Percentiles rank a stretch among this genome's conserved stretches.
Evolutionary conservation across 345 rosid species (phyloP).

Genomic region (Microcos paniculata): DNA sequence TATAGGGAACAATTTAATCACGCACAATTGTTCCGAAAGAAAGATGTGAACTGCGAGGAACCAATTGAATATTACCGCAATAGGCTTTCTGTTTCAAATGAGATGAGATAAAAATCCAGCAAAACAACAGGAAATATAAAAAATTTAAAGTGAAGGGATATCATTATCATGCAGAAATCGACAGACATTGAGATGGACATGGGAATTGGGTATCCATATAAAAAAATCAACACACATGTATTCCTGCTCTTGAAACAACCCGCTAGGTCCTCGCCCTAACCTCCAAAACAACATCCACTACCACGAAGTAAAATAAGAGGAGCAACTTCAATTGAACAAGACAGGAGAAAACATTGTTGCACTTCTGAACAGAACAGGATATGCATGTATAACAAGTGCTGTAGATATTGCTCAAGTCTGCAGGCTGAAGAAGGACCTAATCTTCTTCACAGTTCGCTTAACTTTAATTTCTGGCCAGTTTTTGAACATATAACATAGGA

Average conservation of each 20-base stretch:
- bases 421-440: no score
- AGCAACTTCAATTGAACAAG: not conserved
- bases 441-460: no score
- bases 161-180: constrained; percentile 1
- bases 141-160: not conserved
- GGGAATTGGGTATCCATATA: no score
- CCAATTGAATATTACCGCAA: not conserved
- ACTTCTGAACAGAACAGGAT: not conserved
- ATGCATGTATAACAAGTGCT: not conserved
- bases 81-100: not conserved
- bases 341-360: not conserved
- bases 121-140: not conserved
- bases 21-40: not conserved
- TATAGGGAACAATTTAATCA: not conserved
- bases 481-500: no score
- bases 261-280: not conserved
- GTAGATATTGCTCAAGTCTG: not conserved
- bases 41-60: not conserved
- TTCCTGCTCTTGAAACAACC: not conserved
- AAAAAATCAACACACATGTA: not conserved
- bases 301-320: not conserved
- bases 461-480: no score
- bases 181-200: not conserved
- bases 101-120: not conserved
- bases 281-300: not conserved